A percentile compares a stretch with the other conserved stretches of the same genome.
phyloP scores from a whole-genome alignment of 1,284 basidiomycete species.

The Puccinia coronata region DNA sequence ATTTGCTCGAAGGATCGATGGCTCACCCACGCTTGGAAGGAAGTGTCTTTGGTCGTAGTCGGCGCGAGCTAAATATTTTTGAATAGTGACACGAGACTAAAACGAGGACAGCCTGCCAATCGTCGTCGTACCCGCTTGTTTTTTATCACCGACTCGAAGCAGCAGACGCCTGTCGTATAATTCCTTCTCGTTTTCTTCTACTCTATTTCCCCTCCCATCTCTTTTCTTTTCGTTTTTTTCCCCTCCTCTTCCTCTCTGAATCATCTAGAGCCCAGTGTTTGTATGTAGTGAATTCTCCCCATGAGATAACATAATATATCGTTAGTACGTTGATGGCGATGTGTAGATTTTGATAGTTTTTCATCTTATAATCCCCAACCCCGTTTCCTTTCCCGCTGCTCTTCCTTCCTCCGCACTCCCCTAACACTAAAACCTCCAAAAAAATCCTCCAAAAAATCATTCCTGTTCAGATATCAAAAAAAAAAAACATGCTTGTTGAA shows the following conservation, averaged over 20 bases:
- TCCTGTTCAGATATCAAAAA: not conserved
- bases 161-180: not conserved
- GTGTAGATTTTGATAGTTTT: slow-evolving; percentile 13
- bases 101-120: not conserved
- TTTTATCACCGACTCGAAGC: not conserved
- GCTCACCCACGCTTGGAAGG: too few relatives aligned
- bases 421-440: not conserved
- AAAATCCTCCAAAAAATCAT: not conserved
- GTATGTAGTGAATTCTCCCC: slow-evolving; percentile 3
- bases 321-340: slow-evolving; percentile 22
- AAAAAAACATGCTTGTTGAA: not conserved
- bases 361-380: not conserved
- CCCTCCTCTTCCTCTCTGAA: not conserved
- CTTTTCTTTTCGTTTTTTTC: not conserved
- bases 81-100: slow-evolving; percentile 10
- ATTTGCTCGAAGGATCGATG: not conserved
- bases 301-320: not conserved
- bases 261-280: slow-evolving; percentile 22
- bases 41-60: not conserved
- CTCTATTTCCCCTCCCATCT: not conserved
- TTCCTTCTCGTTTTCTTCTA: not conserved
- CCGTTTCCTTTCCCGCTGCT: not conserved
- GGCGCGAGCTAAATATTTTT: not conserved
- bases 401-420: not conserved
- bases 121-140: not conserved